Evolutionary conservation across 352 stramenopile species (phyloP).

Genomic region (Plasmopara muralis): DNA sequence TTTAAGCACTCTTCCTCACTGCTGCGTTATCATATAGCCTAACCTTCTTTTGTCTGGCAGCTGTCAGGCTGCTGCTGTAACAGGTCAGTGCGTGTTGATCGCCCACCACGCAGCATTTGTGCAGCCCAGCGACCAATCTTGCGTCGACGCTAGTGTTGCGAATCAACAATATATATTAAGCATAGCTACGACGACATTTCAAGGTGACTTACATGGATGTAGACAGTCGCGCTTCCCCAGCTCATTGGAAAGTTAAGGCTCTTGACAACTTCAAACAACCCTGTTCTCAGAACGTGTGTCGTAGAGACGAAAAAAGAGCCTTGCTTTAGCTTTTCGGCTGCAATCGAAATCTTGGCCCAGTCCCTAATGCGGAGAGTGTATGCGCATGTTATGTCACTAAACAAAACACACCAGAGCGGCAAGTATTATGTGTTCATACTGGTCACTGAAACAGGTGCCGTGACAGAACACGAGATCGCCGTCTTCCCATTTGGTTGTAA

Average conservation of each 20-base stretch:
- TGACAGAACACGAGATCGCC: slow-evolving; percentile 81
- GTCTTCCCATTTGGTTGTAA: slow-evolving; percentile 60
- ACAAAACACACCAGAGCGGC: neutral
- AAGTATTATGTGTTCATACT: slow-evolving; percentile 30
- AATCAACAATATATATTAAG: no score
- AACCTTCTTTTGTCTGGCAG: no score
- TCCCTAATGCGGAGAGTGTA: slow-evolving; percentile 32
- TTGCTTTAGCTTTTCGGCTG: slow-evolving; percentile 78
- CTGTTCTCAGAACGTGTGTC: slow-evolving; percentile 67
- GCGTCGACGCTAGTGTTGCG: slow-evolving; percentile 48
- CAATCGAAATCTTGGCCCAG: slow-evolving; percentile 71
- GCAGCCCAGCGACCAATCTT: slow-evolving; percentile 81
- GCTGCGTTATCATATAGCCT: no score
- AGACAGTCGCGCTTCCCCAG: slow-evolving; percentile 75
- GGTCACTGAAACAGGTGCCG: slow-evolving; percentile 78
- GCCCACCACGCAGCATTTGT: slow-evolving; percentile 76
- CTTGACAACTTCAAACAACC: slow-evolving; percentile 79
- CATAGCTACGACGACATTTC: no score
- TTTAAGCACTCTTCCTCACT: no score
- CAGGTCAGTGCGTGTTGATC: slow-evolving; percentile 68
- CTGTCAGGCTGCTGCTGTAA: slow-evolving; percentile 27
- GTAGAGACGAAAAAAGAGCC: slow-evolving; percentile 81
- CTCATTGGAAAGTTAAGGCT: slow-evolving; percentile 72
- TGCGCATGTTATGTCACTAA: neutral
- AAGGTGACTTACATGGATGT: slow-evolving; percentile 64